Evolutionary conservation across 2,329 filamentous ascomycete species (phyloP).

Genomic region (Penicillium nordicum): DNA sequence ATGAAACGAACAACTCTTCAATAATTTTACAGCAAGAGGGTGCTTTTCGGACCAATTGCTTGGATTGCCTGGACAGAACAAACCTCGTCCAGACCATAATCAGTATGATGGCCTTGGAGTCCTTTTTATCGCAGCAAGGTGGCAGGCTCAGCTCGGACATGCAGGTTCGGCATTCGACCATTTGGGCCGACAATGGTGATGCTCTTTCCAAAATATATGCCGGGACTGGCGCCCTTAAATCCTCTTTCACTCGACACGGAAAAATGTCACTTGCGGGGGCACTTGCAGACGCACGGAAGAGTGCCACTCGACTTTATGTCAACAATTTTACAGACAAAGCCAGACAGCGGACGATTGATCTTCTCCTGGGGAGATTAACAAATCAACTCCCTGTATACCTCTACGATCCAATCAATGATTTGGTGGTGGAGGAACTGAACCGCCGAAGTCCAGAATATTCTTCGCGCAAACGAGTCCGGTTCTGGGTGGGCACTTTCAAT

Average conservation of each 20-base stretch:
- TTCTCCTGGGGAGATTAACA: slow-evolving; percentile 79
- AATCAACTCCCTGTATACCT: slow-evolving; percentile 80
- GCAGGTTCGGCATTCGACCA: slow-evolving; percentile 83
- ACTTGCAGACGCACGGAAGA: slow-evolving; percentile 92
- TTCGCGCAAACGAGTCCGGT: slow-evolving; percentile 67
- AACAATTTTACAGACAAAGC: slow-evolving; percentile 97
- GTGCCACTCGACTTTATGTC: slow-evolving; percentile 88
- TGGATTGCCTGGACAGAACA: slow-evolving; percentile 93
- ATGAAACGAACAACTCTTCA: slow-evolving; percentile 47
- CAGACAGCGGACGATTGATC: slow-evolving; percentile 89
- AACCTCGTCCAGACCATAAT: slow-evolving; percentile 96
- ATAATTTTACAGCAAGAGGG: slow-evolving; percentile 87
- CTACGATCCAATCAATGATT: slow-evolving; percentile 93
- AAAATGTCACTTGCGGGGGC: slow-evolving; percentile 95
- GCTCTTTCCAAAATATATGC: slow-evolving; percentile 92
- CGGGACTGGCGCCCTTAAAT: slow-evolving; percentile 91
- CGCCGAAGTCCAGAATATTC: slow-evolving; percentile 69
- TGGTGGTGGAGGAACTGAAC: slow-evolving; percentile 71
- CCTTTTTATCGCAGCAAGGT: slow-evolving; percentile 71
- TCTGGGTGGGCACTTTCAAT: slow-evolving; percentile 90
- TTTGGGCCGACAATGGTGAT: slow-evolving; percentile 98
- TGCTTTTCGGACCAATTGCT: slow-evolving; percentile 92
- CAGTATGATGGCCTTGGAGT: slow-evolving; percentile 85
- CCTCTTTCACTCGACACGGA: slow-evolving; percentile 87
- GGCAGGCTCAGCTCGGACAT: slow-evolving; percentile 73